These are phyloP conservation scores for Wallacemonas collosoma DNA, from an alignment of 208 protist genomes.

Conservation along the genomic window DNA sequence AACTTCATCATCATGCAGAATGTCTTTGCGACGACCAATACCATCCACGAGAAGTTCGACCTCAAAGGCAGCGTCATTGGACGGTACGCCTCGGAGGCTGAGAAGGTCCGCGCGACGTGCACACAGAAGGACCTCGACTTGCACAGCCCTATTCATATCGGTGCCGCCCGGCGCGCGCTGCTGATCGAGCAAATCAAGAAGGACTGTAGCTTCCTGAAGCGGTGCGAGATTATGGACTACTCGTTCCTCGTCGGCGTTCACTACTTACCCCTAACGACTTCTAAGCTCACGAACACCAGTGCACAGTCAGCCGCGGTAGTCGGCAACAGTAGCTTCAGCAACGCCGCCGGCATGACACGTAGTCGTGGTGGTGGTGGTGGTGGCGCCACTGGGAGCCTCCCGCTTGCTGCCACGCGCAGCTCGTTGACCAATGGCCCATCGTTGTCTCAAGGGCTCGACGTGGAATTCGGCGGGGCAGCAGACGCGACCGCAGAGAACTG, in stretches of 20 bases:
- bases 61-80: slow-evolving; percentile 94
- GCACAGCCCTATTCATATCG: slow-evolving; percentile 78
- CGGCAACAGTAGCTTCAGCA: slow-evolving; percentile 11
- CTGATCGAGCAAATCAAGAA: slow-evolving; percentile 88
- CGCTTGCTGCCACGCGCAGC: slow-evolving; percentile 8
- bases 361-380: background rate
- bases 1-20: slow-evolving; percentile 95
- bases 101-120: slow-evolving; percentile 82
- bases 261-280: slow-evolving; percentile 12
- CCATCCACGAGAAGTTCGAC: slow-evolving; percentile 93
- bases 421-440: slow-evolving; percentile 6
- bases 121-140: slow-evolving; percentile 94
- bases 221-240: slow-evolving; percentile 93
- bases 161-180: slow-evolving; percentile 47
- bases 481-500: slow-evolving; percentile 8
- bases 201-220: slow-evolving; percentile 89
- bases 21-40: slow-evolving; percentile 90
- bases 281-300: background rate
- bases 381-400: background rate
- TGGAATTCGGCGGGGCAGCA: background rate
- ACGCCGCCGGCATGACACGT: background rate
- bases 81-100: slow-evolving; percentile 76
- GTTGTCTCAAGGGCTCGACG: background rate
- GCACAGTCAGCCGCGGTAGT: background rate
- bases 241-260: slow-evolving; percentile 93